Evolutionary conservation across 1,284 basidiomycete genomes (phyloP), one percentile per base, ranked within the genome.

Genomic region (Fomes fomentarius): DNA sequence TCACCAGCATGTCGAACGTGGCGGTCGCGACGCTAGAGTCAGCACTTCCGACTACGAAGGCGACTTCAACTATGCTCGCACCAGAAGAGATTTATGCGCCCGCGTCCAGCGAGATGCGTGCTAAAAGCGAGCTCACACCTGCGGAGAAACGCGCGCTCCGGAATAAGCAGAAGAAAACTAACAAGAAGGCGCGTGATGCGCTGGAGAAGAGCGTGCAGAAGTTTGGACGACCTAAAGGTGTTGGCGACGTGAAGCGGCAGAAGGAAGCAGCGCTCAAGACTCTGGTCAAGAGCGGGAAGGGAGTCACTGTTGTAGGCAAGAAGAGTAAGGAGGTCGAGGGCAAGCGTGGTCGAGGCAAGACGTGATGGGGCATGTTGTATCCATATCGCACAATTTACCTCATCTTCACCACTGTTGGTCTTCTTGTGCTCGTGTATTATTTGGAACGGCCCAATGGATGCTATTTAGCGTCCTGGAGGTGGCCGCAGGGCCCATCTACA

Each of bases 31-130:
- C 85, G 2, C 74, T 98, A 63, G 97, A 99, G 72, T 93, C 93
- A 1, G 93, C 95, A 0, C 79, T 99, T 2, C 97, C 96, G 0
- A 89, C 93, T 0, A 84, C 86, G 2, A 84, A 87, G 62, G 87
- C 91, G 0, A 78, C 84, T 0, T 79, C 87, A 3, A 88, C 87
- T 0, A 90, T 95, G 80, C 83, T 99, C 47, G 94, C 97, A 0
- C 97, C 97, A 0, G 94, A 98, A 69, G 97, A 99, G 74, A 76
- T 99, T 30, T 93, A 91, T 64, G 76, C 85, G 0, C 80, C 90
- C 0, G 69, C 76, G 3, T 64, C 82, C 0, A 71, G 80, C 10
- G 79, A 83, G 41, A 75, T 83, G 39, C 83, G 84, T 35, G 78
- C 84, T 3, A 82, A 84, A 43, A 87, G 84, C 50, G 96, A 98